Conservation (phyloP, 805 yeast species). For the Candida wancherniae region DNA sequence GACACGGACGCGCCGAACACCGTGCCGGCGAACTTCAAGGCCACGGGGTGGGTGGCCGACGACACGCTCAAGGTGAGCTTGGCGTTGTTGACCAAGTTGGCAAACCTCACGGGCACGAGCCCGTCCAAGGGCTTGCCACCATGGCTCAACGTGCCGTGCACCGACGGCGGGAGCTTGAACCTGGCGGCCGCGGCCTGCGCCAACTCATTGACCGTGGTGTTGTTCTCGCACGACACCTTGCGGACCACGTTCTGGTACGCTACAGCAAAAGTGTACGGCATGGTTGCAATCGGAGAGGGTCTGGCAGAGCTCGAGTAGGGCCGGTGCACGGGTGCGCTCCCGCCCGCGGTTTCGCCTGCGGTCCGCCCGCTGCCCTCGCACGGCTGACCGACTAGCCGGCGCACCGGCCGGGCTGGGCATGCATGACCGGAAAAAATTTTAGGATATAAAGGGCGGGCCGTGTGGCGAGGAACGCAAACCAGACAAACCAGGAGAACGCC, state of each 20-base stretch:
- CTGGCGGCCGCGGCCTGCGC: slow-evolving; percentile 19
- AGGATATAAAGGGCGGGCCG: no score
- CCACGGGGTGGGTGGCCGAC: background rate
- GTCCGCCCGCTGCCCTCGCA: no score
- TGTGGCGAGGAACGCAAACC: no score
- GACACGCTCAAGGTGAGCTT: slow-evolving; percentile 20
- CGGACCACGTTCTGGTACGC: slow-evolving; percentile 21
- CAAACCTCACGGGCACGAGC: slow-evolving; percentile 29
- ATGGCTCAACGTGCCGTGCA: slow-evolving; percentile 23
- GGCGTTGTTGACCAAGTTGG: slow-evolving; percentile 30
- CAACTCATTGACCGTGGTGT: slow-evolving; percentile 28
- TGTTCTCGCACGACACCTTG: slow-evolving; percentile 23
- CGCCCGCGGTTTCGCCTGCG: no score
- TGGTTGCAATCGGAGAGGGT: no score
- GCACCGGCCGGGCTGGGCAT: no score
- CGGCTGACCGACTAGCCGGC: no score
- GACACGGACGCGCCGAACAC: slow-evolving; percentile 6
- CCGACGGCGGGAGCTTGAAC: slow-evolving; percentile 20
- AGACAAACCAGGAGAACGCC: no score
- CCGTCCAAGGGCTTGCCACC: slow-evolving; percentile 29
- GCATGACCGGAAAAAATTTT: no score
- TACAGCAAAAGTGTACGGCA: slow-evolving; percentile 23
- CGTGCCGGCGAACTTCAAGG: slow-evolving; percentile 9
- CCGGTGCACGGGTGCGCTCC: no score
- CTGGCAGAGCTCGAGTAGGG: no score